Base-by-base conservation (phyloP, 768 basidiomycete species). In the Austroboletus festivus region DNA sequence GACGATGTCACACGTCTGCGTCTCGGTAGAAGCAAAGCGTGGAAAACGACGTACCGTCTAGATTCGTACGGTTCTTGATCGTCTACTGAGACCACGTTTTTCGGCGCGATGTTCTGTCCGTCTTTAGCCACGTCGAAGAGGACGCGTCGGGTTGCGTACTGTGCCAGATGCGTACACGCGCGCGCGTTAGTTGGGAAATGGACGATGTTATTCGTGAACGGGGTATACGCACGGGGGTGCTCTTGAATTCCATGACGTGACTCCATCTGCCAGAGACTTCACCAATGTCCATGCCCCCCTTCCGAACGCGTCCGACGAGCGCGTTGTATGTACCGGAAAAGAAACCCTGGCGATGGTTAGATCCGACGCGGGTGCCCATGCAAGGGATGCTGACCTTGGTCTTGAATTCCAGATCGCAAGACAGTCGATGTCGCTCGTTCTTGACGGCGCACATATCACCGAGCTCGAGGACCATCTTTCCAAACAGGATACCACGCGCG, bases 311-410 rank as follows among this genome's bases (percentile, higher is more conserved):
- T 10, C 96, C 96, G 5, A 81, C 68, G 50, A 99, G 79, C 31
- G 86, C 83, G 64, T 99, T 98, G 74, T 98, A 95, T 47, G 89
- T 87, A 20, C 96, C 96, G 1, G 93, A 93, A 70, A 97, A 96
- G 77, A 95, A 97, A 18, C 95, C 95, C 89, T 90, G 60, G 2
- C 7, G 33, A 20, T n/a, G 26, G 26, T 51, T 21, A 52, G 38
- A 18, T 28, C 28, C 28, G 12, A 12, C 28, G 28, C 28, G 5
- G 28, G 12, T 19, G 5, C 4, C 22, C 18, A 16, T 31, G 18
- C 9, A 26, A 39, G 21, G 15, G 28, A 10, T 18, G 5, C 11
- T 72, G 42, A 89, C 92, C 82, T 96, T 98, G 34, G 93, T 94
- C 78, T 97, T 98, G 76, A 98, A 99, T 57, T 97, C 93, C 30